Base-by-base conservation (phyloP, 1,139 yeast species). In the Magnusiomyces suaveolens region DNA sequence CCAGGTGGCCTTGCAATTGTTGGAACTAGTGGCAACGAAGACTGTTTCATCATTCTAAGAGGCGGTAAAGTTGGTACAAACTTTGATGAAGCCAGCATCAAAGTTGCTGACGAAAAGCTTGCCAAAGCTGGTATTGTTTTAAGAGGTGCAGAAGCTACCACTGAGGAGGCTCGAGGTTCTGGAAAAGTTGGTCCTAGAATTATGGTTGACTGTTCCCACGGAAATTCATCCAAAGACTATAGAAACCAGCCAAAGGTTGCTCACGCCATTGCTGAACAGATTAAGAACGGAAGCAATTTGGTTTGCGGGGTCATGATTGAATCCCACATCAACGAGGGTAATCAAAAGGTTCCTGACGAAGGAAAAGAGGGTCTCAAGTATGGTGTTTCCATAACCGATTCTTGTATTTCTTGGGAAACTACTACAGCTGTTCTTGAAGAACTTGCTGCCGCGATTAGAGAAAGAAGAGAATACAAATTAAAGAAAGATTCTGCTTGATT, bases 201-300 rank as follows among this genome's bases (percentile, higher is more conserved):
- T 64, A 90, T 92, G 97, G 84, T 92, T 62, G 98, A 92, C 74
- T 92, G 96, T 73, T 89, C 97, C 52, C 98, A 92, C 72, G 98
- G 96, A 65, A 92, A 92, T 78, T 89, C 97, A 44, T 81, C 78
- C 71, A 92, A 92, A 75, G 95, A 92, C 72, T 89, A 81, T 84
- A 80, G 84, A 71, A 90, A 90, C 75, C 98, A 92, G 75, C 96
- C 97, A 55, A 82, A 79, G 71, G 97, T 90, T 23, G 82, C 86
- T 64, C 76, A 77, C 52, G 79, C 76, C 57, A 96, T 92, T 54
- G 87, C 89, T 53, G 83, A 82, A 63, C 97, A 92, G 74, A 78
- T 92, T 54, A 73, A 88, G 48, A 74, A 72, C 26, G 98, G 98
- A 68, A 95, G 87, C 70, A 78, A 78, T 56, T 71, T 78, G 57